A percentile compares a stretch with the other conserved stretches of the same genome.
Evolutionary conservation across 805 yeast genomes (phyloP).

Genomic region (Starmerella floris): DNA sequence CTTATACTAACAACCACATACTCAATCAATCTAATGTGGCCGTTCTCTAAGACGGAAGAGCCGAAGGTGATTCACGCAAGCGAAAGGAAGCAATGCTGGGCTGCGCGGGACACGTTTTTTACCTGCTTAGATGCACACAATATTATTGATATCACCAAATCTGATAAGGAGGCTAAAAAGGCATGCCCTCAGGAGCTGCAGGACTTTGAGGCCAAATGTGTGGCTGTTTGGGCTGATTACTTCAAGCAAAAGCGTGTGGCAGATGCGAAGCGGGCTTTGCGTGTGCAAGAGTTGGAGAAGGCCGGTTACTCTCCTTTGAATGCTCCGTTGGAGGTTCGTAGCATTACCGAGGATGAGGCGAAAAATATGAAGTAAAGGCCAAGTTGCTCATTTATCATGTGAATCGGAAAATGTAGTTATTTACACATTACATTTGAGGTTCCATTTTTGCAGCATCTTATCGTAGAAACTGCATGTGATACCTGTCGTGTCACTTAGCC

Average conservation of each 20-base stretch:
- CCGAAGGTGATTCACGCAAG: constrained; percentile 30
- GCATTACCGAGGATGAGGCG: constrained; percentile 10
- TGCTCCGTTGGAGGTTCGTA: constrained; percentile 14
- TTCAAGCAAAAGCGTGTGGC: constrained; percentile 81
- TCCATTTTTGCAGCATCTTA: constrained; percentile 67
- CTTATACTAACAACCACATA: neutral
- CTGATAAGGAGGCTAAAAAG: constrained; percentile 34
- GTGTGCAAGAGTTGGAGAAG: constrained; percentile 56
- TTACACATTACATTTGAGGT: constrained; percentile 5
- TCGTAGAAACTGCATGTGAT: constrained; percentile 91
- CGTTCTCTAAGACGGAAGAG: constrained; percentile 32
- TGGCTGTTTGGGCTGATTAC: constrained; percentile 75
- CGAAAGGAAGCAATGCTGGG: constrained; percentile 78
- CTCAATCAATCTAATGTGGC: no score
- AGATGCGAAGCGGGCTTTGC: constrained; percentile 55
- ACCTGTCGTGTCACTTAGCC: constrained; percentile 43
- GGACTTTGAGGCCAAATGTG: constrained; percentile 63
- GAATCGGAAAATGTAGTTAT: neutral
- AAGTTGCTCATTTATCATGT: no score
- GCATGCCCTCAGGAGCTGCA: constrained; percentile 45
- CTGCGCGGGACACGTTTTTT: constrained; percentile 65
- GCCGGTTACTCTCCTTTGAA: constrained; percentile 35
- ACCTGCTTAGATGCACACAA: constrained; percentile 56
- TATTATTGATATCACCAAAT: constrained; percentile 50
- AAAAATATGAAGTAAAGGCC: neutral